Evolutionary conservation across 352 stramenopile species (phyloP).

Genomic region (Phytophthora sp.): DNA sequence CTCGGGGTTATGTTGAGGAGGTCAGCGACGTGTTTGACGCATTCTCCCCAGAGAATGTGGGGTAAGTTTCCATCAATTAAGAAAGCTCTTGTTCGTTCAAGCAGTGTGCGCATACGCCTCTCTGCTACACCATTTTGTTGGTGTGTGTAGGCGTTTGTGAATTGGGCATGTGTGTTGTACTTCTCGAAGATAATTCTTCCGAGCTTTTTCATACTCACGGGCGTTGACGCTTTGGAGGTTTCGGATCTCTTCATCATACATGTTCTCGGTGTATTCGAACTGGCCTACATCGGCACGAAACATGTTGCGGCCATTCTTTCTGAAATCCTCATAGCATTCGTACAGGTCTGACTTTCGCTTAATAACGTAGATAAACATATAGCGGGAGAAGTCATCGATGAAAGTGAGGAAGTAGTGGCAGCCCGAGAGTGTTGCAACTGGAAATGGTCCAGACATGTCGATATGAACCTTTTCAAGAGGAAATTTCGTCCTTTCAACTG

Average conservation of each 20-base stretch:
- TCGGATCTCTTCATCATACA: not conserved
- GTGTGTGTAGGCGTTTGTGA: not conserved
- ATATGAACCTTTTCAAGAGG: too few relatives aligned
- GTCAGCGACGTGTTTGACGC: not conserved
- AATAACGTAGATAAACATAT: constrained; percentile 29
- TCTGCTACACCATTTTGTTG: constrained; percentile 2
- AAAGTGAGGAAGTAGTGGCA: constrained; percentile 28
- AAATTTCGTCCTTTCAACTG: too few relatives aligned
- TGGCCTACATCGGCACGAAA: not conserved
- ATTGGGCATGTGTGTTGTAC: not conserved
- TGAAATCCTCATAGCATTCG: too few relatives aligned
- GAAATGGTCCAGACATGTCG: not conserved
- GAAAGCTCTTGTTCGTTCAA: not conserved
- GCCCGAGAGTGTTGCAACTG: constrained; percentile 5
- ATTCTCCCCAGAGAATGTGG: not conserved
- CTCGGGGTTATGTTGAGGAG: not conserved
- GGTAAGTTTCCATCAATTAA: not conserved
- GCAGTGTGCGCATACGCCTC: not conserved
- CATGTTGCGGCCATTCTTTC: too few relatives aligned
- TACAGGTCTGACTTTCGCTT: too few relatives aligned
- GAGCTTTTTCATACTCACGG: not conserved
- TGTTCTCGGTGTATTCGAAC: not conserved
- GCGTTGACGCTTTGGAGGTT: not conserved
- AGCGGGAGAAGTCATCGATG: constrained; percentile 27
- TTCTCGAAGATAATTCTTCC: not conserved